Base-by-base conservation (phyloP, 2,329 filamentous ascomycete genomes). In the Cercospora nicotianae region DNA sequence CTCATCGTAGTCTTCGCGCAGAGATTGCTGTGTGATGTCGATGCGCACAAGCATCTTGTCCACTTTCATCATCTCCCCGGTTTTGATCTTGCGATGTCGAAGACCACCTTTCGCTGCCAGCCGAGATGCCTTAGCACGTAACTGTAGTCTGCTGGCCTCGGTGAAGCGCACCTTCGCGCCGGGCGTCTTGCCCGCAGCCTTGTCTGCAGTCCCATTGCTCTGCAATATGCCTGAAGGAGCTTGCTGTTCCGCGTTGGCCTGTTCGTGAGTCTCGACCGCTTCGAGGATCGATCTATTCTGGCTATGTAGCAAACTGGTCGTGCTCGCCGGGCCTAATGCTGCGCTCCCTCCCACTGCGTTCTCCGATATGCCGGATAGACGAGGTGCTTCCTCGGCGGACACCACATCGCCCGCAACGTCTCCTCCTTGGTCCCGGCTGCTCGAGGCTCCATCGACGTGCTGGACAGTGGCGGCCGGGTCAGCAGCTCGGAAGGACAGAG, bases 31-130 rank as follows among this genome's bases (percentile, higher is more conserved):
- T 48, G 82, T 81, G 65, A 78, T 74, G 72, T 89, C 89, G 26
- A 89, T 83, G 23, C 87, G 83, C 20, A 90, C 85, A 23, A 91
- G 83, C 89, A 91, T 91, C 67, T 85, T 87, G 74, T 90, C 88
- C 78, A 89, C 88, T 77, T 90, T 90, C 66, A 90, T 80, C 62
- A 90, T 86, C 69, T 89, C 84, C 5, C 89, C 89, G 71, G 88
- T 84, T 60, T 81, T 80, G 55, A 81, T 75, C 68, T 79, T 80
- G 63, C 77, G 71, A 48, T 68, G 73, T 28, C 70, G 70, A 12
- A 77, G 70, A 28, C 51, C 71, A 33, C 76, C 75, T 51, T 66
- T 68, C 16, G 73, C 72, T 8, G 76, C 76, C 63, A 78, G 66
- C 13, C 75, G 75, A 33, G 71, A 72, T 13, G 76, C 76, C 62